Evolutionary conservation across 2,329 filamentous ascomycete species (phyloP).

Genomic region (Ophiostoma quercus): DNA sequence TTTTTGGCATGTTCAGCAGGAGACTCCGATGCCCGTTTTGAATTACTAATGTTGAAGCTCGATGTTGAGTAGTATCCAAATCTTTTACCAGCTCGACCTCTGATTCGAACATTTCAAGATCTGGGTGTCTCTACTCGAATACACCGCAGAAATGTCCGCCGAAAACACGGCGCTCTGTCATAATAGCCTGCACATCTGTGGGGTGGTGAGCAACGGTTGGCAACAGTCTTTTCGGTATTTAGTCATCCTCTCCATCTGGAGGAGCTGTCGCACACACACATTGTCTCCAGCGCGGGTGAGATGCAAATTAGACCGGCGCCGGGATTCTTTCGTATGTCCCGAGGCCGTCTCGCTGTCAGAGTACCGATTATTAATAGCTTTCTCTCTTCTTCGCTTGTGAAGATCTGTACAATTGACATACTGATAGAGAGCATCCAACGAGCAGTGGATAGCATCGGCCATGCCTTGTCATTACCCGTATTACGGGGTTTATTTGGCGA

Average conservation of each 20-base stretch:
- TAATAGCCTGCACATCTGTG: neutral
- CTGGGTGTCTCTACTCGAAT: neutral
- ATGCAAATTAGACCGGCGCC: neutral
- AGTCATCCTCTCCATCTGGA: neutral
- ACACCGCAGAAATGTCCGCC: neutral
- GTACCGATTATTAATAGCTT: neutral
- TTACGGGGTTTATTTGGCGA: neutral
- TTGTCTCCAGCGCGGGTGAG: neutral
- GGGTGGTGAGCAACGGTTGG: neutral
- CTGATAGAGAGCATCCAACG: neutral
- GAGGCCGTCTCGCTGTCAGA: neutral
- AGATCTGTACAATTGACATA: neutral
- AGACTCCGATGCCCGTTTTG: neutral
- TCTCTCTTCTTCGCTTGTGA: neutral
- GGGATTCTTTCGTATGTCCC: slow-evolving; percentile 1
- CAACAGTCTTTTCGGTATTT: neutral
- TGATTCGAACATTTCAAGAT: too few species aligned
- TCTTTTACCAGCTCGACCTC: too few species aligned
- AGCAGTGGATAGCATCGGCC: neutral
- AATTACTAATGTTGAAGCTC: too few species aligned
- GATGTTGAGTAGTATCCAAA: too few species aligned
- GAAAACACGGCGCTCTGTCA: neutral
- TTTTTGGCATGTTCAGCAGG: too few species aligned
- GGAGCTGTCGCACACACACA: too few species aligned
- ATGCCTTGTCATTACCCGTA: neutral